Percentiles rank a stretch among this genome's conserved stretches.
These are phyloP conservation scores for Hymenoscyphus albidus DNA, from an alignment of 2,329 filamentous ascomycete species.

Conservation along the genomic window DNA sequence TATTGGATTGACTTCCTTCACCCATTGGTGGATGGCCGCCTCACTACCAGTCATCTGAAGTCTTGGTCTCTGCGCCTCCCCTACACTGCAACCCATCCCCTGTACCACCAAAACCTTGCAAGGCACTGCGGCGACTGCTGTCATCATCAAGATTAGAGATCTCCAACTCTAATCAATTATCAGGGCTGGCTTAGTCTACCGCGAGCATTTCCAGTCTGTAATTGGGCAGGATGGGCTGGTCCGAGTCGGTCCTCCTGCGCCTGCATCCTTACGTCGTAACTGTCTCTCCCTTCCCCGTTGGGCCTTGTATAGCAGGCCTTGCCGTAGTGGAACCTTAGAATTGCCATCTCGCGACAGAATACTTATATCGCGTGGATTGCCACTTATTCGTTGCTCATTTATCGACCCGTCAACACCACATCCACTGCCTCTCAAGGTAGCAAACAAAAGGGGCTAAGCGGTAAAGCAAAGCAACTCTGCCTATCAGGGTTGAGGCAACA, in stretches of 20 bases:
- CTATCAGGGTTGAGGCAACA: neutral
- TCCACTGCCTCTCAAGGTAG: neutral
- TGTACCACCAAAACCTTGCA: neutral
- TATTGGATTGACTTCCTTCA: neutral
- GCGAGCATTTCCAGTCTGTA: neutral
- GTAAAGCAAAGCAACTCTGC: neutral
- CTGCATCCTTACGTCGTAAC: constrained; percentile 1
- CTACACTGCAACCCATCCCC: neutral
- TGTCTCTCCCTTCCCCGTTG: neutral
- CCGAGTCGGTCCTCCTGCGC: constrained; percentile 1
- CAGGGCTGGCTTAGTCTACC: neutral
- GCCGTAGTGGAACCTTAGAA: neutral
- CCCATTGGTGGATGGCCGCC: neutral
- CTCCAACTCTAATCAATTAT: neutral
- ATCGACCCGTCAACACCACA: no score
- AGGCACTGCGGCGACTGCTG: neutral
- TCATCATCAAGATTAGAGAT: constrained; percentile 1
- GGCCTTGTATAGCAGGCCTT: neutral
- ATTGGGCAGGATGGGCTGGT: neutral
- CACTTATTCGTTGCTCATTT: neutral
- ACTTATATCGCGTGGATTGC: constrained; percentile 1
- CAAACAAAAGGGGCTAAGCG: no score
- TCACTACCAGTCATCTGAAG: neutral
- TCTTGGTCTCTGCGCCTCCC: neutral
- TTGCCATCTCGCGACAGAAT: neutral